Conservation (phyloP, 192 early-diverging fungal genomes). For the Rhizoclosmatium globosum region DNA sequence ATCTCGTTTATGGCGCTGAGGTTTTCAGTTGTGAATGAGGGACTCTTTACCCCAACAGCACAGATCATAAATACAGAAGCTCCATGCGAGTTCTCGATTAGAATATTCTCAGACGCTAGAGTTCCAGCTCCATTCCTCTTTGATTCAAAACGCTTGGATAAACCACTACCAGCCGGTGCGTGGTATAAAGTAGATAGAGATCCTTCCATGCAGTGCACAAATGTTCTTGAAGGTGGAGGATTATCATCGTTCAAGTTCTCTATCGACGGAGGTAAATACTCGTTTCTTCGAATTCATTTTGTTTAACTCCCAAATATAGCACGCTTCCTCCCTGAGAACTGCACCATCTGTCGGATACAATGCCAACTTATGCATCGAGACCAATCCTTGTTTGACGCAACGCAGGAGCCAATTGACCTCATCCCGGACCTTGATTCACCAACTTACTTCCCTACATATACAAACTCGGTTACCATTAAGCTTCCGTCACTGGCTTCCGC, state of each 20-base stretch:
- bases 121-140: slow-evolving; percentile 8
- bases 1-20: too few relatives aligned
- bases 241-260: slow-evolving; percentile 1
- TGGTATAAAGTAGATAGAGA: background rate
- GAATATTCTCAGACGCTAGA: background rate
- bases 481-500: background rate
- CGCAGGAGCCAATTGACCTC: background rate
- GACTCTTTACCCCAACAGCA: background rate
- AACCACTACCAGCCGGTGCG: slow-evolving; percentile 6
- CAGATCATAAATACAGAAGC: background rate
- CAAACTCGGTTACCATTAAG: background rate
- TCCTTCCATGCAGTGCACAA: background rate
- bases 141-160: slow-evolving; percentile 12
- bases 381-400: background rate
- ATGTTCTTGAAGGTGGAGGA: background rate
- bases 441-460: background rate
- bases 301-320: background rate
- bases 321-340: slow-evolving; percentile 26
- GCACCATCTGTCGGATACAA: slow-evolving; percentile 13
- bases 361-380: slow-evolving; percentile 3
- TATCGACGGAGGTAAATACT: slow-evolving; percentile 10
- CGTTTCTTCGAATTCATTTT: background rate
- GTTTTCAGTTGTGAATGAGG: slow-evolving; percentile 13
- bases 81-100: background rate
- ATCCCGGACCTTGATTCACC: slow-evolving; percentile 16